These are phyloP conservation scores for Rhododendron simsii DNA, from an alignment of 148 eudicot species.

Conservation along the genomic window DNA sequence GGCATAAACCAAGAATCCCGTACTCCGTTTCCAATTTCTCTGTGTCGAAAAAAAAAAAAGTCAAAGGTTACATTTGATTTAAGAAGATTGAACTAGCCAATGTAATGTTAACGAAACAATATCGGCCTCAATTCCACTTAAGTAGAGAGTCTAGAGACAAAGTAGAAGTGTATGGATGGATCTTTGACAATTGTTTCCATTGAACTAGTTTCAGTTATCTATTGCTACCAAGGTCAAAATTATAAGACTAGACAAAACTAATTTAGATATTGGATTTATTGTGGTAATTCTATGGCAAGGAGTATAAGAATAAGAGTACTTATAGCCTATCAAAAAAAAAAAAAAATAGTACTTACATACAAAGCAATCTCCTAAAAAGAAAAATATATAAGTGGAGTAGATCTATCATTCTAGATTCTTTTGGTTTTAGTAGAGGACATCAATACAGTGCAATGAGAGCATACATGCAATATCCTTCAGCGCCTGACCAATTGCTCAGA, in stretches of 20 bases:
- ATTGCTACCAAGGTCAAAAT: not conserved
- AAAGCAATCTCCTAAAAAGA: not conserved
- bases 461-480: conserved; percentile 59
- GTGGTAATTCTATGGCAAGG: not conserved
- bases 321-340: too few relatives aligned
- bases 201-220: not conserved
- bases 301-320: not conserved
- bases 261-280: not conserved
- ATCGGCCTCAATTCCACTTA: not conserved
- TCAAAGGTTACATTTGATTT: not conserved
- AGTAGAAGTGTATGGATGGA: not conserved
- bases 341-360: not conserved
- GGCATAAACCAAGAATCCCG: conserved; percentile 68
- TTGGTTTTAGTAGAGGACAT: not conserved
- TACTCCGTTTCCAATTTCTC: conserved; percentile 58
- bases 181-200: not conserved
- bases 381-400: not conserved
- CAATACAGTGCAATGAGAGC: conserved; percentile 3
- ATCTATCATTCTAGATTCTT: not conserved
- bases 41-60: conserved; percentile 6
- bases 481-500: conserved; percentile 44
- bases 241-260: not conserved
- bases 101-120: not conserved
- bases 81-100: not conserved
- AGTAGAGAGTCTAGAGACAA: not conserved